Evolutionary conservation across 2,329 filamentous ascomycete species (phyloP).

Genomic region (Fusarium caatingaense): DNA sequence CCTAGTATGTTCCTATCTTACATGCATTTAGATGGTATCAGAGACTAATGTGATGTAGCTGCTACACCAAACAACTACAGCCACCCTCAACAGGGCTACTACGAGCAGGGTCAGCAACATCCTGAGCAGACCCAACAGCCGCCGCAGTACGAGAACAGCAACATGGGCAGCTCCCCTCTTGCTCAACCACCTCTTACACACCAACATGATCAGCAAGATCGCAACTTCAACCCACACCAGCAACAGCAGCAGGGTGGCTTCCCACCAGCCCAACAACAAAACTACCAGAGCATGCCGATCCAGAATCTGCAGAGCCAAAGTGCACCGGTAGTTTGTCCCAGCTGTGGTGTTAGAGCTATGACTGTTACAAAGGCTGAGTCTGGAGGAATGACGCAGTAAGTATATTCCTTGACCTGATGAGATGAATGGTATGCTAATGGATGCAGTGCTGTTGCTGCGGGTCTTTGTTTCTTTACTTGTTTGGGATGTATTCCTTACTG

Average conservation of each 20-base stretch:
- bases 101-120: conserved; percentile 5
- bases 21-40: not conserved
- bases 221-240: not conserved
- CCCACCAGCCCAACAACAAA: conserved; percentile 3
- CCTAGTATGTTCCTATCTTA: conserved; percentile 25
- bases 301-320: conserved; percentile 24
- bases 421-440: no score
- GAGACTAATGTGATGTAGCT: conserved; percentile 4
- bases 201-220: not conserved
- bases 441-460: conserved; percentile 34
- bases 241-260: not conserved
- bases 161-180: conserved; percentile 18
- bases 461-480: conserved; percentile 34
- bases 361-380: conserved; percentile 18
- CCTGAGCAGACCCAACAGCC: not conserved
- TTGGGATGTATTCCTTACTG: conserved; percentile 40
- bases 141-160: conserved; percentile 11
- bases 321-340: conserved; percentile 36
- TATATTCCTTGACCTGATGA: not conserved
- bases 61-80: conserved; percentile 1
- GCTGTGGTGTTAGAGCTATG: conserved; percentile 18
- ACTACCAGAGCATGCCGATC: conserved; percentile 22
- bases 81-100: not conserved
- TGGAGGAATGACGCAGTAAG: conserved; percentile 38
- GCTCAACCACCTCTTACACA: conserved; percentile 20